Base-by-base conservation (phyloP, 2,329 filamentous ascomycete species). In the Cordyceps tenuipes region DNA sequence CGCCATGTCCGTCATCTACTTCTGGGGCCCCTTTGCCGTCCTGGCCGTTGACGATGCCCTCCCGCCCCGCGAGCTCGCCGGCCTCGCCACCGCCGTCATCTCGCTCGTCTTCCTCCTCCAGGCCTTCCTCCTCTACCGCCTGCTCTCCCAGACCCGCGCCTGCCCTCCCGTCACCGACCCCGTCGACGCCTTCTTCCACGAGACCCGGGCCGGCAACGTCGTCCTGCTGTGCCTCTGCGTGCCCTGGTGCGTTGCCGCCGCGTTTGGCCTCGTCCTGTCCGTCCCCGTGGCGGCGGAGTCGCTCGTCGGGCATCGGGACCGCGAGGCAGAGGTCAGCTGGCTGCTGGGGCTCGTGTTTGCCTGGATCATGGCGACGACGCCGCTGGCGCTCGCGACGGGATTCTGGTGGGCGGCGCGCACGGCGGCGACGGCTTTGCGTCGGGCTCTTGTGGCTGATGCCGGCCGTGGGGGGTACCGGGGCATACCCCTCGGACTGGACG, bases 381-480 rank as follows among this genome's bases (percentile, higher is more conserved):
- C 56, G 21, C n/a, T 36, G 23, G 56, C 48, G 7, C 36, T 51
- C 36, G 9, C 13, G 12, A 8, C 39, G 5, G 56, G 56, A 17
- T 4, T 51, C 23, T 58, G 56, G 47, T 58, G 56, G 47, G 56
- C 26, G 56, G 34, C 21, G 7, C 17, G 39, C 36, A 51, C 39
- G 57, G 64, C 15, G 61, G 59, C 26, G 61, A 55, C 31, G 52
- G 59, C 34, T 36, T 44, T 51, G 54, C 41, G n/a, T 29, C 36
- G 41, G 43, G 57, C 47, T 44, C 59, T 47, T 41, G 29, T 41
- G 60, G 48, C 19, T 5, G 47, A 46, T 19, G 12, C 12, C 2
- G 23, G 48, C 7, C 46, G 46, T 13, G 48, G 36, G 3, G n/a
- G 13, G 2, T 58, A 58, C 29, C 36, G 44, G 26, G 29, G 56